Base-by-base conservation (phyloP, 2,329 filamentous ascomycete species). In the Fusarium pseudonygamai region DNA sequence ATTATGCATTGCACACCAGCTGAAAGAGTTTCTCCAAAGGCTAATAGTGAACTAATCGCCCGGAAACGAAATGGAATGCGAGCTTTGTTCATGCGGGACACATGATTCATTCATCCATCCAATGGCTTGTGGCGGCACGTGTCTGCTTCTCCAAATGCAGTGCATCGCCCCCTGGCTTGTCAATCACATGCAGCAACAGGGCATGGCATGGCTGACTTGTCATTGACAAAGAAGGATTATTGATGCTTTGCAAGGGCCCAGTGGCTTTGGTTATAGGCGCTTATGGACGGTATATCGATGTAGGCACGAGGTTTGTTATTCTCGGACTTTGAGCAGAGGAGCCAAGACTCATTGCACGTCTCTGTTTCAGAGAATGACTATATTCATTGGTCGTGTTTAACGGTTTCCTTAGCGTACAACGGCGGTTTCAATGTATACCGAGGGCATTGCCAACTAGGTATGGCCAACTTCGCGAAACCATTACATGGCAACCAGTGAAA, bases 41-140 rank as follows among this genome's bases (percentile, higher is more conserved):
- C 40, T 22, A 49, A n/a, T 12, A n/a, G 40, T 15, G 13, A 39
- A 39, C 37, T 22, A 30, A 71, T 28, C n/a, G 28, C 18, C 37
- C 40, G 52, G 37, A 56, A 66, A 30, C 26, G 24, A 49, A 42
- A 60, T 47, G 71, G 61, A 71, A 73, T 73, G 71, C 28, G 46
- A 43, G 43, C 68, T 56, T 71, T 68, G 67, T 47, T 59, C 12
- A 43, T 71, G 26, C 45, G 26, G 50, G 46, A 56, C 71, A 71
- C 71, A 73, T 73, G 71, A 73, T 71, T 67, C 53, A 73, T 74
- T 67, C 49, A 68, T 37, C 36, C 49, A 68, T 37, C 36, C 36
- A 37, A 37, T 64, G 64, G 56, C 47, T 70, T 52, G 46, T 39
- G 43, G 46, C 50, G 49, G 71, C 71, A 73, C 71, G 71, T 73